Conservation (phyloP, 805 yeast genomes). For the Lipomyces anomalus region DNA sequence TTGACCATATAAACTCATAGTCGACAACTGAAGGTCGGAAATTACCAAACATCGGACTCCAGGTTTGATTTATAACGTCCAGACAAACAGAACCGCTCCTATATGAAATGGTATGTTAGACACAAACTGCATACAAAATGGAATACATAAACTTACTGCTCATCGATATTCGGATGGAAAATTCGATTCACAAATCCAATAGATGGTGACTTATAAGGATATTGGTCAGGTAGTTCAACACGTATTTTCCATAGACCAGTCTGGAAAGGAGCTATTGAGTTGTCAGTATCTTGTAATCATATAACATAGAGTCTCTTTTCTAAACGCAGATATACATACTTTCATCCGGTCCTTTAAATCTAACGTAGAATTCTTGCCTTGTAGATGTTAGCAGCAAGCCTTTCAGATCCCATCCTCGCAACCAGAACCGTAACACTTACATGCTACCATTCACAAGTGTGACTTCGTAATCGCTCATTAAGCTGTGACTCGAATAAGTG, state of each 20-base stretch:
- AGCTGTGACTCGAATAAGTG: conserved; percentile 34
- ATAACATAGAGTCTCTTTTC: neutral
- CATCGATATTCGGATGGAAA: conserved; percentile 93
- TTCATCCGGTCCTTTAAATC: conserved; percentile 78
- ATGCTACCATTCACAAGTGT: conserved; percentile 71
- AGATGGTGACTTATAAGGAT: conserved; percentile 93
- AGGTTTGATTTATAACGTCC: conserved; percentile 93
- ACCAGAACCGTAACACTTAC: conserved; percentile 26
- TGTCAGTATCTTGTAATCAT: neutral
- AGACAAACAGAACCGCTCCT: conserved; percentile 80
- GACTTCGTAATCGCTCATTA: conserved; percentile 92
- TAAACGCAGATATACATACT: conserved; percentile 33
- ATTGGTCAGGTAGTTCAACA: conserved; percentile 91
- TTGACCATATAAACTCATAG: neutral
- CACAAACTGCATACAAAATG: neutral
- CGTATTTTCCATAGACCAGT: conserved; percentile 87
- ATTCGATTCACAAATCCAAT: conserved; percentile 89
- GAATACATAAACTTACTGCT: conserved; percentile 41
- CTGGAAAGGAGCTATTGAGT: conserved; percentile 64
- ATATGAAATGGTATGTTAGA: neutral
- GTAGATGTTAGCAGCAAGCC: too few relatives aligned
- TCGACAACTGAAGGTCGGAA: neutral
- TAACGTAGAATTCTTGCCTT: conserved; percentile 77
- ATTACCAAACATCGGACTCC: conserved; percentile 93
- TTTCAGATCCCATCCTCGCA: conserved; percentile 9